Conservation (phyloP, 495 filamentous ascomycete genomes). For the Choiromyces venosus region DNA sequence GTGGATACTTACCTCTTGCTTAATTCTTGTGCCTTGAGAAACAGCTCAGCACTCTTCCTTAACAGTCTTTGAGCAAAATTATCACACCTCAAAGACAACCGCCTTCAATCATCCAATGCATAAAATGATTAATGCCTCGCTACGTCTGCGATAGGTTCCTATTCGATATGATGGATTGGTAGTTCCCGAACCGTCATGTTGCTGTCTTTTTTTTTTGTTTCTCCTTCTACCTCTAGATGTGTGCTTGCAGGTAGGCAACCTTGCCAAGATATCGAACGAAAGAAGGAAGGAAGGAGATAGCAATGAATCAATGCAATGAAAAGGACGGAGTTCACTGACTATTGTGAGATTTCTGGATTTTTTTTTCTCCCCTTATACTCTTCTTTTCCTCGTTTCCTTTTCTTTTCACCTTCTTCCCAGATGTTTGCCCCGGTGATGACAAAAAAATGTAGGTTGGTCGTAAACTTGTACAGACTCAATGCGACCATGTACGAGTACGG, state of each 20-base stretch:
- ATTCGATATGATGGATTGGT: background rate
- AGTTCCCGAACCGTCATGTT: background rate
- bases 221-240: background rate
- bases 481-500: background rate
- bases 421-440: background rate
- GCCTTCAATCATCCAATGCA: background rate
- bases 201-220: background rate
- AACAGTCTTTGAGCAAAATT: background rate
- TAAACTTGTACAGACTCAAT: background rate
- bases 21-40: background rate
- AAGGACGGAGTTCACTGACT: background rate
- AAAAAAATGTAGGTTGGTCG: background rate
- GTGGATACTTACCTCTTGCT: background rate
- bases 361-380: background rate
- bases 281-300: background rate
- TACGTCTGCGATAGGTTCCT: background rate
- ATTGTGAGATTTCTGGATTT: background rate
- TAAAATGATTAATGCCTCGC: background rate
- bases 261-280: background rate
- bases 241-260: background rate
- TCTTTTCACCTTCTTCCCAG: background rate
- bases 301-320: background rate
- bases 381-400: background rate
- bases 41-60: background rate
- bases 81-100: background rate